Conservation (phyloP, 305 asterid genomes). For the Fraxinus albicans region DNA sequence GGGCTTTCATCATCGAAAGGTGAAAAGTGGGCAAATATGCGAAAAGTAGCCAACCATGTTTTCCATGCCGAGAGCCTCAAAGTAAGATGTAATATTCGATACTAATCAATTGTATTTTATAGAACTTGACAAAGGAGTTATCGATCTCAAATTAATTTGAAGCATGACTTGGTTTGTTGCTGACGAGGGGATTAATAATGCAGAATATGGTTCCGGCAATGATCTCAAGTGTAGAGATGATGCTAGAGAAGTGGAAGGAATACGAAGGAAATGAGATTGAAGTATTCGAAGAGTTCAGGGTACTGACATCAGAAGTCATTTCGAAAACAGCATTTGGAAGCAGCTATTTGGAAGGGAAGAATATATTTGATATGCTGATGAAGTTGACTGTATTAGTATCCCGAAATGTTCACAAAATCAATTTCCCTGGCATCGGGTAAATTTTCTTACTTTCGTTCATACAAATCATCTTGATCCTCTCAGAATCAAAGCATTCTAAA, state of each 20-base stretch:
- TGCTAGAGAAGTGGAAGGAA: constrained; percentile 62
- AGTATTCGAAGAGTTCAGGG: constrained; percentile 56
- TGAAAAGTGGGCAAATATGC: constrained; percentile 59
- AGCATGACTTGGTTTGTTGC: neutral
- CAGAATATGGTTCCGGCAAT: constrained; percentile 61
- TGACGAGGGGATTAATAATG: neutral
- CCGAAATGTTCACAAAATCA: constrained; percentile 39
- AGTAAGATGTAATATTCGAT: constrained; percentile 26
- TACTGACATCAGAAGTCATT: constrained; percentile 61
- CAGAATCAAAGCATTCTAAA: neutral
- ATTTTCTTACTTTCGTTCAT: neutral
- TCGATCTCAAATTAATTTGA: neutral
- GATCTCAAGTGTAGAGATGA: constrained; percentile 53
- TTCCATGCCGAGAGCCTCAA: constrained; percentile 66
- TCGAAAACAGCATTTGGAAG: constrained; percentile 87
- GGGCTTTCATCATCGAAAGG: constrained; percentile 69
- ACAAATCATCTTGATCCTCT: neutral
- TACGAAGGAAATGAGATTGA: constrained; percentile 54
- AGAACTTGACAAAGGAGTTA: neutral
- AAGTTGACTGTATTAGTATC: constrained; percentile 42
- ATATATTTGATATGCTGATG: constrained; percentile 60
- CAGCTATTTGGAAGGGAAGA: constrained; percentile 66
- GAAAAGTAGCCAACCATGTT: constrained; percentile 57
- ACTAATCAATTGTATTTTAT: neutral
- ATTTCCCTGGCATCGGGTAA: constrained; percentile 38